phyloP scores from a whole-genome alignment of 306 rosid genomes.

The Dalbergia cochinchinensis region DNA sequence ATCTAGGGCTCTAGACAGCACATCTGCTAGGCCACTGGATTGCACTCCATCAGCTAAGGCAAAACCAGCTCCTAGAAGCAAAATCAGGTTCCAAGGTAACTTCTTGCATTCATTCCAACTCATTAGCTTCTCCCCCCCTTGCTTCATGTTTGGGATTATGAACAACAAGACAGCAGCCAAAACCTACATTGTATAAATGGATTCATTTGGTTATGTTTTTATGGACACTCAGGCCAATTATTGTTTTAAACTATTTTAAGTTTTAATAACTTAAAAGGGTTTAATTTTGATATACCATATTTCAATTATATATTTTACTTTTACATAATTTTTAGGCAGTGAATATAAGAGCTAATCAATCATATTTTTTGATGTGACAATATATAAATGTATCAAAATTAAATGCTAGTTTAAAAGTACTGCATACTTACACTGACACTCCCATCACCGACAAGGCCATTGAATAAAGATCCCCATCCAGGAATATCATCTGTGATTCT shows the following conservation, averaged over 20 bases:
- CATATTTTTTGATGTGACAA: too few species aligned
- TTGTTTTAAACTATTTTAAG: too few species aligned
- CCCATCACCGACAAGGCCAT: slow-evolving; percentile 89
- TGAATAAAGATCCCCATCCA: slow-evolving; percentile 88
- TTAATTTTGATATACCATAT: not conserved
- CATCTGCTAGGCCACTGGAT: slow-evolving; percentile 77
- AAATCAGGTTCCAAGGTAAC: slow-evolving; percentile 84
- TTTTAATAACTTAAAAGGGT: not conserved
- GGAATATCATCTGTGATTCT: slow-evolving; percentile 86
- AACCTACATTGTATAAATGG: slow-evolving; percentile 56
- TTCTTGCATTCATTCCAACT: slow-evolving; percentile 92
- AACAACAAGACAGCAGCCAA: slow-evolving; percentile 78
- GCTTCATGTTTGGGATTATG: slow-evolving; percentile 88
- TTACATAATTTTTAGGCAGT: too few species aligned
- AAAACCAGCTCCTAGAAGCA: slow-evolving; percentile 88
- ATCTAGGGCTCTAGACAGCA: slow-evolving; percentile 59
- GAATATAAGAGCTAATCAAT: too few species aligned
- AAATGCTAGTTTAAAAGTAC: too few species aligned
- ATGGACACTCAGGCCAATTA: not conserved
- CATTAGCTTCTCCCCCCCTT: slow-evolving; percentile 83
- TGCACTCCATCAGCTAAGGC: slow-evolving; percentile 90
- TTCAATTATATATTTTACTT: too few species aligned
- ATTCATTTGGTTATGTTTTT: not conserved
- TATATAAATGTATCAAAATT: too few species aligned
- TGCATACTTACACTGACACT: slow-evolving; percentile 74